These are phyloP conservation scores for Quercus phellos DNA, from an alignment of 331 rosid species.

Conservation along the genomic window DNA sequence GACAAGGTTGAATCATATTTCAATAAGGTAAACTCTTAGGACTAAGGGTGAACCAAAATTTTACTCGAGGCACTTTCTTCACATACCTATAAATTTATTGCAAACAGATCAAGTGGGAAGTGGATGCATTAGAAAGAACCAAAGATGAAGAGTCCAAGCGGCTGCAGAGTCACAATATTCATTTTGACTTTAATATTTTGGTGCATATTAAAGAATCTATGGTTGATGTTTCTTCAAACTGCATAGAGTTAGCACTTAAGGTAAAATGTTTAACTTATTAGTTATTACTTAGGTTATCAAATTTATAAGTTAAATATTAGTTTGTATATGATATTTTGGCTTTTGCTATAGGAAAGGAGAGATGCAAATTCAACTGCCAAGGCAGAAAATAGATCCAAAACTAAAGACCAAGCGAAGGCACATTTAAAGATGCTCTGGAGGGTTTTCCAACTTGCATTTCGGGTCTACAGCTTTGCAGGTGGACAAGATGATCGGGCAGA, in stretches of 20 bases:
- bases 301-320: neutral
- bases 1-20: conserved; percentile 33
- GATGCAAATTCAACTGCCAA: neutral
- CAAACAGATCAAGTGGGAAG: conserved; percentile 26
- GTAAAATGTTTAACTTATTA: conserved; percentile 2
- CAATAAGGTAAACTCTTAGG: conserved; percentile 25
- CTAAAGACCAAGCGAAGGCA: conserved; percentile 10
- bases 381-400: neutral
- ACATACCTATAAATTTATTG: neutral
- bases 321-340: neutral
- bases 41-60: neutral
- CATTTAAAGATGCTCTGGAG: conserved; percentile 32
- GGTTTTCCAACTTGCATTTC: conserved; percentile 41
- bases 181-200: conserved; percentile 34
- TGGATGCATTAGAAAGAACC: conserved; percentile 31
- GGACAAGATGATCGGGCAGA: conserved; percentile 49
- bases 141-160: conserved; percentile 32
- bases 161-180: conserved; percentile 25
- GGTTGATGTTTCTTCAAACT: conserved; percentile 42
- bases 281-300: neutral
- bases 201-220: conserved; percentile 29
- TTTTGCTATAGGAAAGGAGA: conserved; percentile 20
- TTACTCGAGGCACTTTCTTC: neutral
- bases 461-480: conserved; percentile 41
- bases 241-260: conserved; percentile 42